Evolutionary conservation across 164 flowering plant species (phyloP).

Genomic region (Vitis labrusca): DNA sequence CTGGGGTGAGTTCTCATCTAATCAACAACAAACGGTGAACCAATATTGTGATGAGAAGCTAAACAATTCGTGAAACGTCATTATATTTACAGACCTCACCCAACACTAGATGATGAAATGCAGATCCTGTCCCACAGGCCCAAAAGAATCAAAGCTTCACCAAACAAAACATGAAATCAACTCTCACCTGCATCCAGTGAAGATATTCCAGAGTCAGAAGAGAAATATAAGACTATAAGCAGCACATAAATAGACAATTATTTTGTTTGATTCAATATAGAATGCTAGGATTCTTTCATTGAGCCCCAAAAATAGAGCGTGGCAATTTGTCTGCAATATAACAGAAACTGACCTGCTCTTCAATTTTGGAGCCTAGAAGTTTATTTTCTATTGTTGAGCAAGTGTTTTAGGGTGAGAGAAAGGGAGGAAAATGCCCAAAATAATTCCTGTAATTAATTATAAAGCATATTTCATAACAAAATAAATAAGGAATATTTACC

Average conservation of each 20-base stretch:
- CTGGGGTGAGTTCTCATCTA: constrained; percentile 28
- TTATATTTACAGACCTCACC: constrained; percentile 25
- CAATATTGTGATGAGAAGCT: constrained; percentile 21
- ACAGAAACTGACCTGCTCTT: too few species aligned
- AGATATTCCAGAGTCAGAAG: constrained; percentile 2
- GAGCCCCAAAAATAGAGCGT: too few species aligned
- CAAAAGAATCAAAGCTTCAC: constrained; percentile 7
- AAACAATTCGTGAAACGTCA: constrained; percentile 17
- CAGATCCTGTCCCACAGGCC: background rate
- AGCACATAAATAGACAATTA: background rate
- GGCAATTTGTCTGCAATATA: too few species aligned
- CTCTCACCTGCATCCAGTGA: constrained; percentile 28
- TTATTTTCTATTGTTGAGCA: too few species aligned
- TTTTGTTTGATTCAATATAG: too few species aligned
- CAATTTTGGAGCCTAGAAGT: too few species aligned
- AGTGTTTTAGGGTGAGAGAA: too few species aligned
- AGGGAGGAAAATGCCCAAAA: too few species aligned
- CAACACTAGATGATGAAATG: constrained; percentile 7
- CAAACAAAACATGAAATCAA: constrained; percentile 5
- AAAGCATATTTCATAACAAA: too few species aligned
- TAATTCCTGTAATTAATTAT: too few species aligned
- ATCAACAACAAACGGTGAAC: constrained; percentile 13
- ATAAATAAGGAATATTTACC: too few species aligned
- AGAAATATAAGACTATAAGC: background rate
- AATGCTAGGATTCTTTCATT: too few species aligned